Base-by-base conservation (phyloP, 305 asterid species). In the Plantago lanceolata region DNA sequence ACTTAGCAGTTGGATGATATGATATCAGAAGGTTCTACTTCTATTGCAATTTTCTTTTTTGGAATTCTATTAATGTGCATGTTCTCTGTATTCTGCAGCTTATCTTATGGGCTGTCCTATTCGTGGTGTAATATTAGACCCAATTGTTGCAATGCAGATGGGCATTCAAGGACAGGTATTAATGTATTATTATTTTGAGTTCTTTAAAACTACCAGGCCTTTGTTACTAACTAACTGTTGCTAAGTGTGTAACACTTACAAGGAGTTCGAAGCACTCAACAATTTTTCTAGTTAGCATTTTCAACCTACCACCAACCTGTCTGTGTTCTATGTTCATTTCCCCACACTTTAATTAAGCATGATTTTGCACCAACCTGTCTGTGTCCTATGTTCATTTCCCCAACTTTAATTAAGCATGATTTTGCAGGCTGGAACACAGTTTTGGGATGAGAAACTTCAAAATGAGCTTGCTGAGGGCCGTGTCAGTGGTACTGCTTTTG, bases 121-220 rank as follows among this genome's bases (percentile, higher is more conserved):
- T 61, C 88, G 97, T 19, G 97, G 98, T 63, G 95, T 92, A 19
- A 92, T 92, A 64, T 81, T 92, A 69, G 96, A 87, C 70, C 97
- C 98, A 57, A 79, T 92, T 40, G 72, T 83, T 72, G 98, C 98
- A 53, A 77, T 89, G 84, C 96, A 89, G 75, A 87, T 89, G 97
- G 96, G 97, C 65, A 92, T 92, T 69, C 91, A 89, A 81, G 98
- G 98, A 47, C 98, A 89, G 96, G 98, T 92, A 85, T 64, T 53
- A 65, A 24, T 19, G 33, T 66, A 63, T 67, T 59, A 16, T 19
- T 19, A 37, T 44, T 35, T 40, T 31, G 29, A 19, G 43, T 64
- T 60, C 57, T 65, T 64, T 57, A 14, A 61, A 44, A 50, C 17
- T 54, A n/a, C 65, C 26, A 55, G 49, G 67, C 55, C 63, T 63